Base-by-base conservation (phyloP, 371 early-diverging fungal species). In the Catenaria anguillulae region DNA sequence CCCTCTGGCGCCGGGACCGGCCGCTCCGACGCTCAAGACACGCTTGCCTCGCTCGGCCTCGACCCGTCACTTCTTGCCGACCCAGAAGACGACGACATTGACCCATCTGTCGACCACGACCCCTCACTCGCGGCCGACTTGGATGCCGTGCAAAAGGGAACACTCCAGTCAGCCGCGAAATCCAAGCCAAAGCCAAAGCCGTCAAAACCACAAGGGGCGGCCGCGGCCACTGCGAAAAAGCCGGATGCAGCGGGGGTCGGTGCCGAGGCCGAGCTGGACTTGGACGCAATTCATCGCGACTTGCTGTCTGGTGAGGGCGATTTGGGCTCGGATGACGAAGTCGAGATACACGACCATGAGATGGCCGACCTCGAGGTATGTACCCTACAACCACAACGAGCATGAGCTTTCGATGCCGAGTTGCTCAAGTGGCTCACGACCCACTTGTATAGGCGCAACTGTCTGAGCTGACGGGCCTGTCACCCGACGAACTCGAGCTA, bases 11-110 rank as follows among this genome's bases (percentile, higher is more conserved):
- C n/a, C n/a, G n/a, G n/a, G n/a, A n/a, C n/a, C 37, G 37, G 13
- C 37, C 37, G 37, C 37, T 8, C n/a, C 34, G 34, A 15, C 3
- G 56, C 56, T 1, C 56, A 56, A 6, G 56, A 56, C 37, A 56
- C 56, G 34, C 56, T 56, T 10, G 56, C 56, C 23, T 56, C 56
- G 35, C 56, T 56, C 24, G 56, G 56, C 19, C 34, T 56, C 56
- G 56, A 56, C 37, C 56, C 56, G 37, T 24, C 56, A 24, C 56
- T 56, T 23, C 56, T 56, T 24, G 56, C 34, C 23, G 56, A 56
- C 56, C 8, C 19, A 8, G 24, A 21, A 10, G 37, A 34, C 21
- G 56, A 56, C 24, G 37, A 34, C 23, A 36, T 10, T 12, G 56
- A 56, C 24, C 46, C 46, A 24, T 8, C 46, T 10, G 23, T 46